phyloP scores from a whole-genome alignment of 192 early-diverging fungal species.

The Coemansia reversa region DNA sequence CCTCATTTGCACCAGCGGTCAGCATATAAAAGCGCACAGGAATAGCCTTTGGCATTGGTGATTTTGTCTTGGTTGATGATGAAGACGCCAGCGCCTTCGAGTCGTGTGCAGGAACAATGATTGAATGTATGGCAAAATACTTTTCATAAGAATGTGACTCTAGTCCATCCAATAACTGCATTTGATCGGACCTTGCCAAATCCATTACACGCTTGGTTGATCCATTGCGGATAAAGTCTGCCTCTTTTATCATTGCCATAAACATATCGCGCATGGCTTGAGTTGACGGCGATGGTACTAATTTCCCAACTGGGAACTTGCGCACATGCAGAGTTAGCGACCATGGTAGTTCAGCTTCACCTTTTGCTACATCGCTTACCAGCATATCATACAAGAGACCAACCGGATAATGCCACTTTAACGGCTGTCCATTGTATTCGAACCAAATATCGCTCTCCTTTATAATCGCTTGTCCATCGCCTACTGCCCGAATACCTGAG shows the following conservation, averaged over 20 bases:
- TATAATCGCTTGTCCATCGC: background rate
- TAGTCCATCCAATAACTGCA: conserved; percentile 74
- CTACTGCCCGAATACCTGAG: conserved; percentile 9
- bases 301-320: conserved; percentile 63
- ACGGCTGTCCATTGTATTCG: conserved; percentile 64
- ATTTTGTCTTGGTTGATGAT: conserved; percentile 6
- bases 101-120: conserved; percentile 18
- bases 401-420: conserved; percentile 90
- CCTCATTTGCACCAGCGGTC: conserved; percentile 15
- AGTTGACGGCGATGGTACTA: conserved; percentile 60
- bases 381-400: conserved; percentile 78
- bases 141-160: conserved; percentile 45
- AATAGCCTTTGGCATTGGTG: conserved; percentile 32
- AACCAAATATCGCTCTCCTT: conserved; percentile 68
- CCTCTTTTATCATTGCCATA: conserved; percentile 88
- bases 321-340: conserved; percentile 72
- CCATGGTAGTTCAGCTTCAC: conserved; percentile 66
- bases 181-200: conserved; percentile 78
- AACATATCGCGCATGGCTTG: conserved; percentile 71
- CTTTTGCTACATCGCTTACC: conserved; percentile 11
- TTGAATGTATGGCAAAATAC: conserved; percentile 47
- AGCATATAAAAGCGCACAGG: conserved; percentile 43
- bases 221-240: conserved; percentile 81
- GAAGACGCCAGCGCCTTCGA: background rate
- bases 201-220: conserved; percentile 85